Percentiles rank a stretch among this genome's conserved stretches.
Conservation (phyloP, 768 basidiomycete genomes). For the Russula olivacea region DNA sequence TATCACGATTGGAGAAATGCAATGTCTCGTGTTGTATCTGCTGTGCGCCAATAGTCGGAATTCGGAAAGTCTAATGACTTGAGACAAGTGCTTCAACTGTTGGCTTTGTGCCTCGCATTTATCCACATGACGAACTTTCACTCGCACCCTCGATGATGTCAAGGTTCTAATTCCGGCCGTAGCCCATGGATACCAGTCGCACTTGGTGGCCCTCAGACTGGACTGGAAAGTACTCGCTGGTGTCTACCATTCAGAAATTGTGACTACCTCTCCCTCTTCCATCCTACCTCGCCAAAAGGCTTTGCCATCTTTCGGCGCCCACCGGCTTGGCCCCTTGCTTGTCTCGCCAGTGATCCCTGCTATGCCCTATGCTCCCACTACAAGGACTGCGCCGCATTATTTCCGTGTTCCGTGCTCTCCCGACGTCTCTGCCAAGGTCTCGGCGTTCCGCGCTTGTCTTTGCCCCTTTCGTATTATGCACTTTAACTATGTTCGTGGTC, state of each 20-base stretch:
- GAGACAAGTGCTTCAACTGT: neutral
- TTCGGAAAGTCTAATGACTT: neutral
- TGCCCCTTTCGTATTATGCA: constrained; percentile 4
- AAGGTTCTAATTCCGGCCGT: neutral
- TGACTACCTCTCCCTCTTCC: neutral
- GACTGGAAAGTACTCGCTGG: neutral
- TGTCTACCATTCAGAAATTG: neutral
- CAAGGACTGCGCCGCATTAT: neutral
- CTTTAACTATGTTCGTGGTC: neutral
- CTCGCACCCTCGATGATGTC: neutral
- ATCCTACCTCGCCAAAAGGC: neutral
- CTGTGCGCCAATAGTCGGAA: neutral
- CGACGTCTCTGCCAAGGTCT: neutral
- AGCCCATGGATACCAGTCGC: neutral
- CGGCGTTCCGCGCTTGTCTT: constrained; percentile 1
- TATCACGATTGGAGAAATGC: neutral
- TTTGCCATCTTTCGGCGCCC: neutral
- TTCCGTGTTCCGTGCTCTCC: neutral
- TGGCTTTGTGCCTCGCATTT: neutral
- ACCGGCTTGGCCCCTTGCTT: neutral
- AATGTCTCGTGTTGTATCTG: neutral
- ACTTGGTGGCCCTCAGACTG: neutral
- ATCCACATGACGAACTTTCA: neutral
- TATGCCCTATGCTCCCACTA: constrained; percentile 12
- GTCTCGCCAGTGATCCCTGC: neutral